phyloP scores from a whole-genome alignment of 257 asterid genomes.

The Solanum chiquidenum region DNA sequence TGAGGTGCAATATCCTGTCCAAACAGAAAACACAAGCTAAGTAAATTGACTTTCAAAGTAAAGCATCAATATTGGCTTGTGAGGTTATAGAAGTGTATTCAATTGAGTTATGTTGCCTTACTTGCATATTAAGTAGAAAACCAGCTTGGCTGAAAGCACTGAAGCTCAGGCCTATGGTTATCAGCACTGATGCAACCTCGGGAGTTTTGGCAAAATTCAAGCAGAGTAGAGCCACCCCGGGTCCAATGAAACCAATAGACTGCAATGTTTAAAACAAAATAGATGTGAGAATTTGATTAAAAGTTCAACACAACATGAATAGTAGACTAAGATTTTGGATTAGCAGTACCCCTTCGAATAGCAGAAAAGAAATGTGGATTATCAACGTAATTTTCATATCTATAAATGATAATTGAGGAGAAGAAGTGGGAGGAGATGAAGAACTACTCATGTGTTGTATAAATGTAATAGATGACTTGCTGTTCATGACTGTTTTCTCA shows the following conservation, averaged over 20 bases:
- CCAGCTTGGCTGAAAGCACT: slow-evolving; percentile 97
- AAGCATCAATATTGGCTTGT: neutral
- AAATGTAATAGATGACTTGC: neutral
- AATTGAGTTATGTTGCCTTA: slow-evolving; percentile 18
- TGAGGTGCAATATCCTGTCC: slow-evolving; percentile 90
- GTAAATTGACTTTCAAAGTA: neutral
- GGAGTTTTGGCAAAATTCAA: slow-evolving; percentile 76
- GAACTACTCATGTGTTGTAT: neutral
- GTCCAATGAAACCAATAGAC: slow-evolving; percentile 91
- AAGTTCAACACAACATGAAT: neutral
- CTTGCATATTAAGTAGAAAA: slow-evolving; percentile 88
- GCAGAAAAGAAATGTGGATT: neutral
- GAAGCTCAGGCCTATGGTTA: slow-evolving; percentile 70
- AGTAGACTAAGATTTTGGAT: neutral
- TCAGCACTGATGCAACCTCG: slow-evolving; percentile 37
- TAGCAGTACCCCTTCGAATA: neutral
- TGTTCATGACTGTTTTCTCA: neutral
- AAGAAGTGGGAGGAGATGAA: neutral
- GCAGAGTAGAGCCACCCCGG: slow-evolving; percentile 73
- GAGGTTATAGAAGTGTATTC: neutral
- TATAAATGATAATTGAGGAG: neutral
- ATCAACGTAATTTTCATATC: neutral
- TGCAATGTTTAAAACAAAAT: slow-evolving; percentile 12
- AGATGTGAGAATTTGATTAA: neutral
- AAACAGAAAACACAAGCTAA: slow-evolving; percentile 1